phyloP scores from a whole-genome alignment of 768 basidiomycete genomes.

The Xerocomus potaroensis region DNA sequence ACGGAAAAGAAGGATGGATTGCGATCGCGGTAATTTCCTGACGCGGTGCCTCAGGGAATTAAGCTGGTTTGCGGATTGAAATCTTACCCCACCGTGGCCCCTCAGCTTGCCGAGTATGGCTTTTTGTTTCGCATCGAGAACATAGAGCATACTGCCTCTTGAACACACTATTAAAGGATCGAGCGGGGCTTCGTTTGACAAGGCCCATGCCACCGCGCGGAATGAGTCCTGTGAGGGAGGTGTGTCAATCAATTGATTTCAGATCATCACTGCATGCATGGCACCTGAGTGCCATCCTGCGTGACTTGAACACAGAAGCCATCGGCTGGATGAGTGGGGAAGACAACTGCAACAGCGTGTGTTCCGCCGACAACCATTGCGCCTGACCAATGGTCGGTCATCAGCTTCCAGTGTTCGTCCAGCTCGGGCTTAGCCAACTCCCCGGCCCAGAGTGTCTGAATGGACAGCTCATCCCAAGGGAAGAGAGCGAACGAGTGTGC shows the following conservation, averaged over 20 bases:
- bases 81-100: conserved; percentile 70
- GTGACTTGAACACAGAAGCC: conserved; percentile 36
- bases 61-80: background rate
- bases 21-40: conserved; percentile 61
- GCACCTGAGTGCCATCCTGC: conserved; percentile 16
- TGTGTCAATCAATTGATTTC: conserved; percentile 3
- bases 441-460: conserved; percentile 39
- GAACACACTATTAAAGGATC: conserved; percentile 62
- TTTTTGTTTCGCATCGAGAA: conserved; percentile 44
- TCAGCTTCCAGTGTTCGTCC: conserved; percentile 38
- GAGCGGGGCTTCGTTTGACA: conserved; percentile 39
- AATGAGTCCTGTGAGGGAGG: conserved; percentile 18
- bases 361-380: conserved; percentile 47
- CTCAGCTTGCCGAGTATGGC: conserved; percentile 47
- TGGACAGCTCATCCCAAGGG: conserved; percentile 35
- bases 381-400: conserved; percentile 47
- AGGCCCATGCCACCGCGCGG: conserved; percentile 53
- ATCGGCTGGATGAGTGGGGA: conserved; percentile 17
- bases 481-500: conserved; percentile 44
- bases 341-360: conserved; percentile 36
- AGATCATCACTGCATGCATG: conserved; percentile 2
- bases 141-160: conserved; percentile 49
- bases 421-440: conserved; percentile 29
- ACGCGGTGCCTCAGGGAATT: conserved; percentile 29
- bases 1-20: conserved; percentile 55